Percentiles rank a stretch among this genome's conserved stretches.
These are phyloP conservation scores for Fraxinus platypoda DNA, from an alignment of 305 asterid species.

Conservation along the genomic window DNA sequence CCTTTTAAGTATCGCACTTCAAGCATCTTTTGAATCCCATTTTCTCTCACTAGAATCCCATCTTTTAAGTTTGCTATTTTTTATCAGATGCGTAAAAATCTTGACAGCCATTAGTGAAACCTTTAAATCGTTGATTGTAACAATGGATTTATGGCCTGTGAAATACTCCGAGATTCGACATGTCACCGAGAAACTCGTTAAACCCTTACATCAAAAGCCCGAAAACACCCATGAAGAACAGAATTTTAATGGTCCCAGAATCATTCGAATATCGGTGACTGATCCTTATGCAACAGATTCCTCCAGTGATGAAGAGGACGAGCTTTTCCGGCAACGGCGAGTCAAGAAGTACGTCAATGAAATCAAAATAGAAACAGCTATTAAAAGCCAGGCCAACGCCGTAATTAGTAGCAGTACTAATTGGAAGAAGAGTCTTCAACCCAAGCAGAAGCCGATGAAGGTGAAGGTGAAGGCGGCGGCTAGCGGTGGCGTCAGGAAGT, in stretches of 20 bases:
- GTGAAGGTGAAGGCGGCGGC: not conserved
- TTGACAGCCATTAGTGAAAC: not conserved
- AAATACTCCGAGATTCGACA: slow-evolving; percentile 35
- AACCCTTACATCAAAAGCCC: slow-evolving; percentile 15
- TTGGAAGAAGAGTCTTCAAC: not conserved
- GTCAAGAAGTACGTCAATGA: slow-evolving; percentile 41
- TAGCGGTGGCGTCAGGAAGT: slow-evolving; percentile 31
- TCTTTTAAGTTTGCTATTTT: not conserved
- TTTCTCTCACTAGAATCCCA: not conserved
- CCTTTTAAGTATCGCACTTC: not conserved
- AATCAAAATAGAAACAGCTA: slow-evolving; percentile 23
- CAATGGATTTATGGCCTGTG: slow-evolving; percentile 37
- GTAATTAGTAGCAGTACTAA: not conserved
- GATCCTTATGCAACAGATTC: slow-evolving; percentile 48
- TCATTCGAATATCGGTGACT: slow-evolving; percentile 36
- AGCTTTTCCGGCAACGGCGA: slow-evolving; percentile 29
- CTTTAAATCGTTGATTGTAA: not conserved
- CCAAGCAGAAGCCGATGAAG: slow-evolving; percentile 34
- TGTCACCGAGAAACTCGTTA: slow-evolving; percentile 22
- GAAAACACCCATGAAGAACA: not conserved
- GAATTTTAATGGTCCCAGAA: slow-evolving; percentile 17
- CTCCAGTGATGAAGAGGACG: slow-evolving; percentile 41
- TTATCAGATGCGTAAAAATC: not conserved
- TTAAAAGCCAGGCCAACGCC: not conserved
- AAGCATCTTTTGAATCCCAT: not conserved